Evolutionary conservation across 805 yeast genomes (phyloP), one percentile per base, ranked within the genome.

Genomic region (Yueomyces sinensis): DNA sequence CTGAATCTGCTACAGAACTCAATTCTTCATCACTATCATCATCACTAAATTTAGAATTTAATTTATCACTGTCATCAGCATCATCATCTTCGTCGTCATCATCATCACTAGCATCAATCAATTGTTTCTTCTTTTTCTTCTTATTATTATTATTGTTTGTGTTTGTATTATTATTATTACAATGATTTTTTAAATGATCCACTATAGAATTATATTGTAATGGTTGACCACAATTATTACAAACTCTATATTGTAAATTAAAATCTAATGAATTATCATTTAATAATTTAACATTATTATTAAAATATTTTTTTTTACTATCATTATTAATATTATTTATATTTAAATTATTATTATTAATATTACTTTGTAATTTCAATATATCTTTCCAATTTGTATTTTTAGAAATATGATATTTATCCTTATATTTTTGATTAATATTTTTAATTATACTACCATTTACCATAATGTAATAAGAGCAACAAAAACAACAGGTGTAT

Each of bases 191-290:
- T 15, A 50, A 32, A 41, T 57, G 62, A 15, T 50, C 56, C 20
- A 49, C 38, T 13, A 52, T 38, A 3, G 46, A 45, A 9, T 43
- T 39, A 17, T 48, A 32, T 25, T 46, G 44, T 5, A 57, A 38
- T 3, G 62, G 62, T 33, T 44, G 52, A 5, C 50, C 51, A 37
- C 62, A 57, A 22, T 42, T 35, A 29, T 50, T 51, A 44, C 62
- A 57, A 19, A 54, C 43, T 29, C 59, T 47, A 34, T 49, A 52
- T 19, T 43, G 41, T 17, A 46, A 32, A 22, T 22, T 22, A 7
- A 22, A 22, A 22, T 22, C 24, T 22, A 22, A 22, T 22, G 24
- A 11, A 22, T 7, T 43, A 31, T 45, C 40, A 7, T 43, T 45
- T 3, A 50, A 17, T 19, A 50, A 37, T 11, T 39, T 42, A 14